Evolutionary conservation across 495 filamentous ascomycete genomes (phyloP).

Genomic region (Lasiosphaeria ovina): DNA sequence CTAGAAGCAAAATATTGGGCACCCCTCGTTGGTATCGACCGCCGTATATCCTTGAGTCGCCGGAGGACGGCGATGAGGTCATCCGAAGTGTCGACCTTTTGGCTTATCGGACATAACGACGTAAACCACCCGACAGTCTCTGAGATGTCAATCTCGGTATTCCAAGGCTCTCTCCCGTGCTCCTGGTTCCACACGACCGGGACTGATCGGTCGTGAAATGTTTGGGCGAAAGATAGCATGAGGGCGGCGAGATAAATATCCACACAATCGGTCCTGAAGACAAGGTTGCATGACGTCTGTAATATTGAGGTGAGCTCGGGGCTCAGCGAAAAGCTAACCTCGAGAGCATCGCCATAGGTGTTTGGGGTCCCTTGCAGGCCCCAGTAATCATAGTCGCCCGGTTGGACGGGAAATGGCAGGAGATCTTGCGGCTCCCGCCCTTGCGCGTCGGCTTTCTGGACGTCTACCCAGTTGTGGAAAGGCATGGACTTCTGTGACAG

Average conservation of each 20-base stretch:
- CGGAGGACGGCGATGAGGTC: conserved; percentile 43
- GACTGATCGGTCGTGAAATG: conserved; percentile 50
- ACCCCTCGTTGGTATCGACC: conserved; percentile 28
- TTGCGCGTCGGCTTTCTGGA: conserved; percentile 36
- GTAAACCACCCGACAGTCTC: conserved; percentile 52
- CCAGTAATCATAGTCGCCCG: conserved; percentile 46
- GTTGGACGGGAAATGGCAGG: conserved; percentile 32
- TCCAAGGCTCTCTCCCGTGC: conserved; percentile 41
- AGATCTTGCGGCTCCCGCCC: conserved; percentile 21
- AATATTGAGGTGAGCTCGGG: conserved; percentile 43
- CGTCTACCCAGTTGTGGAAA: conserved; percentile 62
- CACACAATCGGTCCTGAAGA: conserved; percentile 44
- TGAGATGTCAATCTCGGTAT: conserved; percentile 40
- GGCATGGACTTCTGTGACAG: conserved; percentile 47
- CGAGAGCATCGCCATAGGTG: conserved; percentile 43
- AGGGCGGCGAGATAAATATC: conserved; percentile 51
- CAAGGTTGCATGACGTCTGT: conserved; percentile 41
- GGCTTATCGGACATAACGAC: conserved; percentile 39
- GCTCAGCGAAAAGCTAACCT: conserved; percentile 42
- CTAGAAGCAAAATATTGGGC: conserved; percentile 39
- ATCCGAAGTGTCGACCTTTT: conserved; percentile 33
- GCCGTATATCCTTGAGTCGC: conserved; percentile 40
- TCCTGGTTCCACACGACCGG: conserved; percentile 57
- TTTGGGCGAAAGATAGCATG: conserved; percentile 47
- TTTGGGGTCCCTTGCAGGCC: conserved; percentile 44